Base-by-base conservation (phyloP, 192 early-diverging fungal species). In the Mortierella antarctica region DNA sequence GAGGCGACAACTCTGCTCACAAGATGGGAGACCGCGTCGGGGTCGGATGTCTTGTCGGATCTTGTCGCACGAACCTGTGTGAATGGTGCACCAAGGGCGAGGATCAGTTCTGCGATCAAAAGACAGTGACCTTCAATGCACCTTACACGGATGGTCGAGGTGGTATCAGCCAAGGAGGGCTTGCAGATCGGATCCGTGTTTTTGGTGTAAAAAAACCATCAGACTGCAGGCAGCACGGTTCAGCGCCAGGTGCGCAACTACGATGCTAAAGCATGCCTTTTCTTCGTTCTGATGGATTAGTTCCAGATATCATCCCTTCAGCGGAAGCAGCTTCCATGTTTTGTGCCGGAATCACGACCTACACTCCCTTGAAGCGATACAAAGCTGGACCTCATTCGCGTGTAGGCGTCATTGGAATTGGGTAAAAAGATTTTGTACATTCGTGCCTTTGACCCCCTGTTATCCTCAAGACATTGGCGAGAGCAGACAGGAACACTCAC, bases 281-380 rank as follows among this genome's bases (percentile, higher is more conserved):
- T 0, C 49, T 56, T 7, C 17, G 0, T 57, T 41, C 40, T 14
- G 40, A 18, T 41, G 2, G 42, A 45, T 10, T 60, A 52, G 57
- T 70, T n/a, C 56, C 57, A 0, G 40, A 59, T 9, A 39, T 39
- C 18, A 70, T 70, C 3, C 52, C 57, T n/a, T 70, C 67, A 2
- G 47, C 57, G 13, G 56, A 70, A n/a, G 92, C 89, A 7, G 90
- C 93, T 7, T 93, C 94, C 2, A 83, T 96, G 53, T 67, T 96
- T 65, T 96, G 95, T 80, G 95, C 94, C n/a, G 95, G 94, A 15
- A 86, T 90, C 59, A 95, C 95, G 7, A 90, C 92, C 41, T 93
- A 82, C 62, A 46, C 73, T 9, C 87, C 91, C 9, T 83, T 93
- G 46, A 82, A 83, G 56, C 83, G 83, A 8, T 65, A 83, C 41